Evolutionary conservation across 2,329 filamentous ascomycete species (phyloP), one percentile per base, ranked within the genome.

Genomic region (Colletotrichum sp.): DNA sequence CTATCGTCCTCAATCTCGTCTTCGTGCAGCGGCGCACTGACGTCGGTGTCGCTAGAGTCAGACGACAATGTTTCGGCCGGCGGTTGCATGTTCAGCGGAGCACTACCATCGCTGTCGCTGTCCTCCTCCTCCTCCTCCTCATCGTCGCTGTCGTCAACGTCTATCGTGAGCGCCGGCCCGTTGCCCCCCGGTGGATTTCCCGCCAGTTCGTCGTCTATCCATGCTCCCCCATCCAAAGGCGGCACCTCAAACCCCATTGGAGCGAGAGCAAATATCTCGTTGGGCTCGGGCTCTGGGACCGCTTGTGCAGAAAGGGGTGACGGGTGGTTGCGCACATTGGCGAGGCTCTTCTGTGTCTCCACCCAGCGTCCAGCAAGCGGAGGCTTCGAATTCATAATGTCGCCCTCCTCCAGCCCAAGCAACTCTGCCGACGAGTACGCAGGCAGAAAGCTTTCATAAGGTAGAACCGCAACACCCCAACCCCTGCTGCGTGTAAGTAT

Each of bases 401-500:
- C 61, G 2, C 36, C 14, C 6, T 59, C 43, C 2, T 67, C 14
- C 43, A 76, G 30, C 6, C 76, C 76, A 1, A 78, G 38, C 2
- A 74, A 34, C 24, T 78, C 69, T 4, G 56, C 55, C 10, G 59
- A 10, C 21, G 61, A 59, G 8, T 80, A 74, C 32, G 86, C 85
- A 5, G 78, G 77, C 63, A 86, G 79, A 76, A 90, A 90, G 73
- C 83, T 85, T 67, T 82, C 84, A 38, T 85, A 83, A 1, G 86
- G 84, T 8, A 91, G 78, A 8, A 87, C 83, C 55, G 90, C 79
- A 12, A 90, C 83, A 8, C 89, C 88, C 89, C 89, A 91, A 2
- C 87, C 89, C 67, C 83, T 84, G 77, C 26, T 67, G 30, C 14
- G 76, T 52, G 74, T 71, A 13, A 58, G 64, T 13, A 52, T 4